Conservation (phyloP, 2,329 filamentous ascomycete species). For the Botryotinia narcissicola region DNA sequence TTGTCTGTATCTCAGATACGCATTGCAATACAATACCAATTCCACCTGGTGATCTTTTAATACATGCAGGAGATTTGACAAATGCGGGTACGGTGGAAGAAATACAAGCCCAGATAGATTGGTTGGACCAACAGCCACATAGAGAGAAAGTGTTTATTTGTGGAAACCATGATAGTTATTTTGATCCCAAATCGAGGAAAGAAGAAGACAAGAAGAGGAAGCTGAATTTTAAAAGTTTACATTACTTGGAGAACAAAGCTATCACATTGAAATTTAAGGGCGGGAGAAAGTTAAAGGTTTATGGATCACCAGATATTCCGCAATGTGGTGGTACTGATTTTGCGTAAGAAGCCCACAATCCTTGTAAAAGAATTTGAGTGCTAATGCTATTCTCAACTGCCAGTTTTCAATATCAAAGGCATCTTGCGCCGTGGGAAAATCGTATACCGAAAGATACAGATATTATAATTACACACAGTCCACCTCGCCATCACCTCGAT, state of each 20-base stretch:
- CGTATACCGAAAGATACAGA: conserved; percentile 59
- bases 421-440: conserved; percentile 57
- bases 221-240: conserved; percentile 65
- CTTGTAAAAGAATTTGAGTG: background rate
- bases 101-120: conserved; percentile 81
- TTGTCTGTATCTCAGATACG: conserved; percentile 90
- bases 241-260: conserved; percentile 72
- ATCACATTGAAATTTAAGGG: conserved; percentile 61
- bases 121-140: conserved; percentile 73
- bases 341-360: conserved; percentile 45
- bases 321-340: conserved; percentile 68
- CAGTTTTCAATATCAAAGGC: conserved; percentile 58
- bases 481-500: conserved; percentile 55
- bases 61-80: conserved; percentile 86
- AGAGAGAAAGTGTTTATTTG: conserved; percentile 76
- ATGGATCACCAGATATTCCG: conserved; percentile 80
- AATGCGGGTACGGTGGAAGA: conserved; percentile 68
- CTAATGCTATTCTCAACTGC: conserved; percentile 12
- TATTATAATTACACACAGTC: conserved; percentile 64
- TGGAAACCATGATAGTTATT: conserved; percentile 87
- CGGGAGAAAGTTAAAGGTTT: conserved; percentile 64
- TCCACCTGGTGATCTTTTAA: conserved; percentile 77
- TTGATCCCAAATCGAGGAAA: conserved; percentile 64
- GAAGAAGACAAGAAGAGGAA: conserved; percentile 53
- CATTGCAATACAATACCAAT: conserved; percentile 66